These are phyloP conservation scores for Agaricus sinodeliciosus DNA, from an alignment of 768 basidiomycete species.

Conservation along the genomic window DNA sequence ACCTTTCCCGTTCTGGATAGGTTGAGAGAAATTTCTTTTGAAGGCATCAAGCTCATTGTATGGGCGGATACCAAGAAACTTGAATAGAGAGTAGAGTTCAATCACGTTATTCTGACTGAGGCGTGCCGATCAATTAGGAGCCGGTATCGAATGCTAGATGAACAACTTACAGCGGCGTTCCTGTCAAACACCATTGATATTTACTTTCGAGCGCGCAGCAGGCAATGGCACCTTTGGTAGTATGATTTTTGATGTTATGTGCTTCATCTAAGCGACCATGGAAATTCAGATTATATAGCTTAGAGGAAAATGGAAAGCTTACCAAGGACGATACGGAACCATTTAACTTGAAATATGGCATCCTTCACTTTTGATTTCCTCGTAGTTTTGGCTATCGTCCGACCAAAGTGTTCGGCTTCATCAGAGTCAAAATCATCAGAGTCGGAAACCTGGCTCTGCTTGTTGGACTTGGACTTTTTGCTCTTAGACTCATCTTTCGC, in stretches of 20 bases:
- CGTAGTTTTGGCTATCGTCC: slow-evolving; percentile 32
- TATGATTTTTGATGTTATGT: slow-evolving; percentile 88
- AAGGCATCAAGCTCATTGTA: slow-evolving; percentile 77
- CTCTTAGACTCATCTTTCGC: slow-evolving; percentile 49
- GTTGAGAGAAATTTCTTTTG: slow-evolving; percentile 70
- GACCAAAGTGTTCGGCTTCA: slow-evolving; percentile 40
- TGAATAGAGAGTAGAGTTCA: slow-evolving; percentile 84
- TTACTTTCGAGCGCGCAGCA: slow-evolving; percentile 73
- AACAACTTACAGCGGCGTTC: slow-evolving; percentile 60
- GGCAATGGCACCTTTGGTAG: slow-evolving; percentile 70
- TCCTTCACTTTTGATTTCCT: slow-evolving; percentile 35
- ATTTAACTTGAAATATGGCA: slow-evolving; percentile 72
- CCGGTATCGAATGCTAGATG: neutral
- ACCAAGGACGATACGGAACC: slow-evolving; percentile 87
- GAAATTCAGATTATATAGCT: neutral
- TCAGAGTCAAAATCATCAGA: slow-evolving; percentile 29
- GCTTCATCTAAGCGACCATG: slow-evolving; percentile 62
- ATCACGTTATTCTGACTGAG: slow-evolving; percentile 84
- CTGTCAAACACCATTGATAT: slow-evolving; percentile 86
- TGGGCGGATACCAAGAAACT: slow-evolving; percentile 82
- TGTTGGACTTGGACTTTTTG: slow-evolving; percentile 27
- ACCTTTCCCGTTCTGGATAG: slow-evolving; percentile 61
- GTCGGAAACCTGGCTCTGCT: slow-evolving; percentile 12
- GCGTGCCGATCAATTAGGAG: slow-evolving; percentile 15
- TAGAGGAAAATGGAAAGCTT: slow-evolving; percentile 7